phyloP scores from a whole-genome alignment of 495 filamentous ascomycete genomes.

The Tuber indicum region DNA sequence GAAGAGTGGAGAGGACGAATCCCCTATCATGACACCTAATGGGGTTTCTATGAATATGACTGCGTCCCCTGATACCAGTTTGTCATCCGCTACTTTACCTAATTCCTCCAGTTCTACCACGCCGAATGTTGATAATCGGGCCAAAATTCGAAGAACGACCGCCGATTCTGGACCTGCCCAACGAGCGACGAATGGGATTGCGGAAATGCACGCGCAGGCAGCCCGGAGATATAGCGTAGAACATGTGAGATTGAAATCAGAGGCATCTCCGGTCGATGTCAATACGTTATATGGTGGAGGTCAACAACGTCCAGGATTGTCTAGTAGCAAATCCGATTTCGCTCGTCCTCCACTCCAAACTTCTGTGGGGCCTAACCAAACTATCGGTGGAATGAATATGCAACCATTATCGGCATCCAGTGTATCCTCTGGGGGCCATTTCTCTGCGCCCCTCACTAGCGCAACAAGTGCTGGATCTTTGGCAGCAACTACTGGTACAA shows the following conservation, averaged over 20 bases:
- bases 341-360: constrained; percentile 39
- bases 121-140: constrained; percentile 26
- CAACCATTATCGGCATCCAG: constrained; percentile 38
- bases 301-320: constrained; percentile 23
- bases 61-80: constrained; percentile 23
- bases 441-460: constrained; percentile 23
- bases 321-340: constrained; percentile 18
- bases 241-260: constrained; percentile 28
- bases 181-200: constrained; percentile 22
- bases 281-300: constrained; percentile 27
- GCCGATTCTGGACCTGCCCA: constrained; percentile 31
- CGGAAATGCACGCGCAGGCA: constrained; percentile 23
- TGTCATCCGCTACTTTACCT: constrained; percentile 29
- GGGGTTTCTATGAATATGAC: constrained; percentile 33
- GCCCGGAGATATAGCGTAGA: constrained; percentile 33
- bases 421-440: constrained; percentile 24
- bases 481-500: constrained; percentile 26
- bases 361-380: constrained; percentile 27
- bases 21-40: constrained; percentile 37
- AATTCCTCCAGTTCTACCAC: constrained; percentile 32
- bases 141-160: constrained; percentile 32
- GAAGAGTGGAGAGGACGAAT: constrained; percentile 42
- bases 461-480: constrained; percentile 18
- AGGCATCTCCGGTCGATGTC: constrained; percentile 21
- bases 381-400: constrained; percentile 31